Evolutionary conservation across 2,329 filamentous ascomycete species (phyloP).

Genomic region (Nemania sp.): DNA sequence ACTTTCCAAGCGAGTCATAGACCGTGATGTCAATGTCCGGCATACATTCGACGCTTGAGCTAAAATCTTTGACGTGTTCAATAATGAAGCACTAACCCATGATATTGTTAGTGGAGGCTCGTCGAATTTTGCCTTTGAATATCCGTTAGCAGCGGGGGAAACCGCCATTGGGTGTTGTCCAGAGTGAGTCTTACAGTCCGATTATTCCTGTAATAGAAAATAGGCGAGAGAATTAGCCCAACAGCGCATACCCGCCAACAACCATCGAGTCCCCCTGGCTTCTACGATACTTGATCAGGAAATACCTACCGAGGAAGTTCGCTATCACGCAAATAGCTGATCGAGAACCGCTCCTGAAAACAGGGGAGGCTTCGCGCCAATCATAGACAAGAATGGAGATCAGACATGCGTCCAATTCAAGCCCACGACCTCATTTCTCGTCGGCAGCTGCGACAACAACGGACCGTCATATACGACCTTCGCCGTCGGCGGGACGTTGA

Average conservation of each 20-base stretch:
- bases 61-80: too few species aligned
- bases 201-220: background rate
- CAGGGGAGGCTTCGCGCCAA: conserved; percentile 18
- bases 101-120: conserved; percentile 20
- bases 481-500: conserved; percentile 2
- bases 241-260: background rate
- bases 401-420: conserved; percentile 24
- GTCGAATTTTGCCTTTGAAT: conserved; percentile 21
- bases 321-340: background rate
- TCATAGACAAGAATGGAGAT: background rate
- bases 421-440: conserved; percentile 20
- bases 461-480: conserved; percentile 20
- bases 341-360: background rate
- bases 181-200: conserved; percentile 11
- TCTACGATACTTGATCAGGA: background rate
- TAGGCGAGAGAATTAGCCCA: background rate
- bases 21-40: background rate
- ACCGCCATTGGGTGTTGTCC: conserved; percentile 29
- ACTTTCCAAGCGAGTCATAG: background rate
- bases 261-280: background rate
- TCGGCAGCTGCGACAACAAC: conserved; percentile 17
- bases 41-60: background rate
- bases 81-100: too few species aligned
- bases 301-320: background rate
- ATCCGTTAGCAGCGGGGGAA: conserved; percentile 19